A percentile compares a stretch with the other conserved stretches of the same genome.
These are phyloP conservation scores for Petasospora fabianii DNA, from an alignment of 1,139 yeast genomes.

Conservation along the genomic window DNA sequence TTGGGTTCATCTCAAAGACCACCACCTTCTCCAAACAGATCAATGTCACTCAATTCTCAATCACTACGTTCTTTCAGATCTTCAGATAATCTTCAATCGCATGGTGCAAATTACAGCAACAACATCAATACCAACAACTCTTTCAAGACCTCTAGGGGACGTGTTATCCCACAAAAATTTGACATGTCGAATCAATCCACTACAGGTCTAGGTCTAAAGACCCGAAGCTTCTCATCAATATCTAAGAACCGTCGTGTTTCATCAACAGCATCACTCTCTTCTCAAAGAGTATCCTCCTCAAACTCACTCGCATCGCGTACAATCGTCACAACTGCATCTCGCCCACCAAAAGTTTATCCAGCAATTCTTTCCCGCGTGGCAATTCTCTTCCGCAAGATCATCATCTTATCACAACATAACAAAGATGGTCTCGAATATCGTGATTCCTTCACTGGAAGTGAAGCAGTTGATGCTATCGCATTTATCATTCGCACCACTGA, in stretches of 20 bases:
- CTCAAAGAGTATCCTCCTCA: constrained; percentile 24
- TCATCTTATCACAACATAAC: constrained; percentile 72
- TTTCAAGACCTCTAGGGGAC: constrained; percentile 36
- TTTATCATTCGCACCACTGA: constrained; percentile 86
- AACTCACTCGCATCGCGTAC: constrained; percentile 25
- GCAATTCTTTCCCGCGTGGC: constrained; percentile 88
- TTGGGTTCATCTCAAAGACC: constrained; percentile 1
- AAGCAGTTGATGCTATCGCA: constrained; percentile 87
- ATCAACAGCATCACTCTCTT: constrained; percentile 29
- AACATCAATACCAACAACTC: constrained; percentile 4
- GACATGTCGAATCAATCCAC: constrained; percentile 29
- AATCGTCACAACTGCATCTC: constrained; percentile 25
- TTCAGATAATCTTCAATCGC: constrained; percentile 26
- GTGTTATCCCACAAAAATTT: constrained; percentile 40
- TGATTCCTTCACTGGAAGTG: constrained; percentile 91
- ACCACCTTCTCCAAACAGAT: constrained; percentile 27
- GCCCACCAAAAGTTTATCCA: constrained; percentile 74
- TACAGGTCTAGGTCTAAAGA: constrained; percentile 33
- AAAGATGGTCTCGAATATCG: constrained; percentile 95
- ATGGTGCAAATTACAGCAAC: constrained; percentile 22
- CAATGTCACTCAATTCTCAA: constrained; percentile 33
- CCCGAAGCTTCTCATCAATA: constrained; percentile 35
- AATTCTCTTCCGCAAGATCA: constrained; percentile 64
- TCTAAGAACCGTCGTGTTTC: constrained; percentile 29
- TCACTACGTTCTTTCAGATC: constrained; percentile 29